A percentile compares a stretch with the other conserved stretches of the same genome.
These are phyloP conservation scores for Entophlyctis luteolus DNA, from an alignment of 192 early-diverging fungal genomes.

Conservation along the genomic window DNA sequence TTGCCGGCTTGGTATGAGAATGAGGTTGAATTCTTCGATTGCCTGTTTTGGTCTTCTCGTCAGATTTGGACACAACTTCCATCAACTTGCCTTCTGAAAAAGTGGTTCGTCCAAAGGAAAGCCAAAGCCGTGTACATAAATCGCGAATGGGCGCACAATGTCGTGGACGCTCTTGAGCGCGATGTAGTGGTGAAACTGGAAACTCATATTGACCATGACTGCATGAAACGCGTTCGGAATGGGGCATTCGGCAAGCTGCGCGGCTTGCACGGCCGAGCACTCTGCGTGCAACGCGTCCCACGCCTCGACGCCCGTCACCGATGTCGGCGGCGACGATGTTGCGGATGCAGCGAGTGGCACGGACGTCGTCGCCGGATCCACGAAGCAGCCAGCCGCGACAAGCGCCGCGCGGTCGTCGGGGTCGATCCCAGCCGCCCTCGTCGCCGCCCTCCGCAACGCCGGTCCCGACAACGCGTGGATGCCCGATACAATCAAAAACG, in stretches of 20 bases:
- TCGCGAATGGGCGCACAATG: slow-evolving; percentile 17
- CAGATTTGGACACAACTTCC: too few species aligned
- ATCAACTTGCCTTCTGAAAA: too few species aligned
- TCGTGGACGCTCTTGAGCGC: slow-evolving; percentile 2
- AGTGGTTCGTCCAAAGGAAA: slow-evolving; percentile 13
- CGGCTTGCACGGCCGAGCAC: background rate
- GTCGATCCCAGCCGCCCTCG: too few species aligned
- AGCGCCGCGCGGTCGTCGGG: background rate
- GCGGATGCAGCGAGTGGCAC: background rate
- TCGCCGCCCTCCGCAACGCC: too few species aligned
- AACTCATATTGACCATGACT: slow-evolving; percentile 1
- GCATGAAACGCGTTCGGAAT: slow-evolving; percentile 16
- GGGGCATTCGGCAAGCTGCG: background rate
- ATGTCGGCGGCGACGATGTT: too few species aligned
- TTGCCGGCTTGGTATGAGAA: background rate
- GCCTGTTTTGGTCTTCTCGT: too few species aligned
- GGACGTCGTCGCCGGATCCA: background rate
- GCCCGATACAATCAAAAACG: too few species aligned
- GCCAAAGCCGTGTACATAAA: slow-evolving; percentile 19
- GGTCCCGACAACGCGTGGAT: too few species aligned
- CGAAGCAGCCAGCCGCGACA: slow-evolving; percentile 4
- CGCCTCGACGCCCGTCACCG: background rate
- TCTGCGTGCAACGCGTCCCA: background rate
- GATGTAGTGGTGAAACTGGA: slow-evolving; percentile 26
- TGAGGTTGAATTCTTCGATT: slow-evolving; percentile 18